Conservation (phyloP, 768 basidiomycete species). For the Tulasnella sp. region DNA sequence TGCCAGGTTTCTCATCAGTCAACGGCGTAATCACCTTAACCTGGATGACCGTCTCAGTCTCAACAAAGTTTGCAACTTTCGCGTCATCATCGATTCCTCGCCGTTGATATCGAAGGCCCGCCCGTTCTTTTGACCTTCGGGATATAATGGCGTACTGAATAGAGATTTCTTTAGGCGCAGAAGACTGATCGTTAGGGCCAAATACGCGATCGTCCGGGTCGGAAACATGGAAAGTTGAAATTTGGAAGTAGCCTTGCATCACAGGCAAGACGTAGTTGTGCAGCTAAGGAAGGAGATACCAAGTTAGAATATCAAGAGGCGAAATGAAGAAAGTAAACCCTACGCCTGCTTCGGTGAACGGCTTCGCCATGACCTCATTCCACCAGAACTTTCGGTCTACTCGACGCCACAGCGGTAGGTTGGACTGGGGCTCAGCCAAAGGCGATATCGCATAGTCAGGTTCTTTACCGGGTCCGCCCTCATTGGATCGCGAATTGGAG, state of each 20-base stretch:
- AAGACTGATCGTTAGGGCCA: conserved; percentile 42
- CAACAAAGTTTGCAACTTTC: conserved; percentile 92
- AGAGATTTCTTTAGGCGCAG: conserved; percentile 43
- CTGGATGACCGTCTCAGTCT: conserved; percentile 85
- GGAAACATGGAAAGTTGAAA: conserved; percentile 60
- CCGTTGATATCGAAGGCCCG: conserved; percentile 90
- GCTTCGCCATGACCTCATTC: conserved; percentile 84
- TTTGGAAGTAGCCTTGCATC: conserved; percentile 90
- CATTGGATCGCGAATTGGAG: conserved; percentile 21
- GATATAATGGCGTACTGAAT: conserved; percentile 83
- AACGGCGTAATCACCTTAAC: conserved; percentile 56
- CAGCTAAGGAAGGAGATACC: conserved; percentile 44
- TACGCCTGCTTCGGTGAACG: conserved; percentile 85
- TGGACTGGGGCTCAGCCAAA: conserved; percentile 67
- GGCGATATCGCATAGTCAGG: conserved; percentile 41
- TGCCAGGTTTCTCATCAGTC: conserved; percentile 24
- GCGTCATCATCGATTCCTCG: conserved; percentile 92
- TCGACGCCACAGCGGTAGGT: conserved; percentile 84
- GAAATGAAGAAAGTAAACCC: conserved; percentile 33
- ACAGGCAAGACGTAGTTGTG: conserved; percentile 86
- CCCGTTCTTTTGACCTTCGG: conserved; percentile 79
- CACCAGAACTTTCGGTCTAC: conserved; percentile 93
- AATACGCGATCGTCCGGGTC: conserved; percentile 24
- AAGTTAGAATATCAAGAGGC: conserved; percentile 1
- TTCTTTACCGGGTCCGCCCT: background rate